phyloP scores from a whole-genome alignment of 2,329 filamentous ascomycete genomes.

The Arachnomyces sp. region DNA sequence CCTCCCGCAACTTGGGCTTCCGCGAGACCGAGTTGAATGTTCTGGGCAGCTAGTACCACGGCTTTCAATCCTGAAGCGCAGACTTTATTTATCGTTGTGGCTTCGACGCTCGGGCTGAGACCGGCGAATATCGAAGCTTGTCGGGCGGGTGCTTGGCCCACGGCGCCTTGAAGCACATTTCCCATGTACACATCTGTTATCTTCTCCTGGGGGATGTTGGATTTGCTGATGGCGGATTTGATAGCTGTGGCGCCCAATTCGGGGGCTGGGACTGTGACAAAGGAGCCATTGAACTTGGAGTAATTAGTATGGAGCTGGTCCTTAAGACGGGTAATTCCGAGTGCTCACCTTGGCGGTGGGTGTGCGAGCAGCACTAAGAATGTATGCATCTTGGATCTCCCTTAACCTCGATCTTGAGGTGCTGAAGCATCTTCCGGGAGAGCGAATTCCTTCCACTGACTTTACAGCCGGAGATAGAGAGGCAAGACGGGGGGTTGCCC shows the following conservation, averaged over 20 bases:
- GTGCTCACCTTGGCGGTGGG: constrained; percentile 70
- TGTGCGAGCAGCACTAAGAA: constrained; percentile 80
- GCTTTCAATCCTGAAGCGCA: constrained; percentile 94
- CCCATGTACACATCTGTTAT: constrained; percentile 97
- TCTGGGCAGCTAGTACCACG: constrained; percentile 80
- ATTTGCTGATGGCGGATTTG: constrained; percentile 81
- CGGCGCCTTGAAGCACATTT: constrained; percentile 74
- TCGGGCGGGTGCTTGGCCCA: constrained; percentile 84
- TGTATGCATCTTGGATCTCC: constrained; percentile 86
- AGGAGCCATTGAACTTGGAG: constrained; percentile 85
- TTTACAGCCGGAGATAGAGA: constrained; percentile 16
- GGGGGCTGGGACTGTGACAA: constrained; percentile 74
- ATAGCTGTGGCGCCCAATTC: constrained; percentile 84
- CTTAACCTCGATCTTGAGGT: constrained; percentile 41
- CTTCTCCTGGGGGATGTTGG: constrained; percentile 67
- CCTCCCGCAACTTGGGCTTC: constrained; percentile 88
- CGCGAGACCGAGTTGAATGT: constrained; percentile 83
- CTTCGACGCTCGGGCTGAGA: constrained; percentile 70
- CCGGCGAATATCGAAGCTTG: constrained; percentile 87
- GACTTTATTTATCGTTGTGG: constrained; percentile 94
- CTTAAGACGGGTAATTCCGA: not conserved
- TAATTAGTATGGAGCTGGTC: constrained; percentile 10
- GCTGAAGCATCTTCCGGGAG: constrained; percentile 45
- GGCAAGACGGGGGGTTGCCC: constrained; percentile 20
- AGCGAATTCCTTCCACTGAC: constrained; percentile 36